Conservation (phyloP, 202 grass and related monocot genomes). For the Cymbopogon flexuosus region DNA sequence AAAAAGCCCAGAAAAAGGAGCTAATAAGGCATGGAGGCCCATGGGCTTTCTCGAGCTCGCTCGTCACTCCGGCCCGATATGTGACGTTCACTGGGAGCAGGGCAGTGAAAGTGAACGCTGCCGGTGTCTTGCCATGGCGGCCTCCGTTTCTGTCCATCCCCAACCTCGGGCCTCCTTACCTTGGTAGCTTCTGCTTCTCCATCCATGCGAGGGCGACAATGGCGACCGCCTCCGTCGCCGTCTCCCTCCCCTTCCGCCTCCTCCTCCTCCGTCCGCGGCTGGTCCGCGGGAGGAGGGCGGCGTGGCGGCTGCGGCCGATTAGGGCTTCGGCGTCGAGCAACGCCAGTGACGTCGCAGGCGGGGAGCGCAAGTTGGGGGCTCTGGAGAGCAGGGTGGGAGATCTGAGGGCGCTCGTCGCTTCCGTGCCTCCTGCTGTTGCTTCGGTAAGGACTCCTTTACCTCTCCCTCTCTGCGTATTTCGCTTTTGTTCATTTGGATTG, state of each 20-base stretch:
- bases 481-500: background rate
- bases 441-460: conserved; percentile 34
- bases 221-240: conserved; percentile 41
- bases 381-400: conserved; percentile 43
- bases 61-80: background rate
- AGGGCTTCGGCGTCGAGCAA: conserved; percentile 53
- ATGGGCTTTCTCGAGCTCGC: background rate
- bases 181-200: background rate
- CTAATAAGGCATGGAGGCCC: background rate
- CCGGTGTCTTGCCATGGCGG: background rate
- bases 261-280: background rate
- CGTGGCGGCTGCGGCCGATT: conserved; percentile 23
- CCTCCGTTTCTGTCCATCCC: background rate
- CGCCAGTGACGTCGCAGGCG: background rate
- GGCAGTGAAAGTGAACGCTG: background rate
- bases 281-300: conserved; percentile 14
- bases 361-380: conserved; percentile 33
- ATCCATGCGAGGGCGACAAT: conserved; percentile 55
- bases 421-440: conserved; percentile 36
- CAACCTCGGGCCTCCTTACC: conserved; percentile 12
- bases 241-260: conserved; percentile 14
- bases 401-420: conserved; percentile 50
- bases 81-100: background rate
- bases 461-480: background rate
- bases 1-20: background rate